Evolutionary conservation across 345 rosid species (phyloP).

Genomic region (Bruguiera sexangula): DNA sequence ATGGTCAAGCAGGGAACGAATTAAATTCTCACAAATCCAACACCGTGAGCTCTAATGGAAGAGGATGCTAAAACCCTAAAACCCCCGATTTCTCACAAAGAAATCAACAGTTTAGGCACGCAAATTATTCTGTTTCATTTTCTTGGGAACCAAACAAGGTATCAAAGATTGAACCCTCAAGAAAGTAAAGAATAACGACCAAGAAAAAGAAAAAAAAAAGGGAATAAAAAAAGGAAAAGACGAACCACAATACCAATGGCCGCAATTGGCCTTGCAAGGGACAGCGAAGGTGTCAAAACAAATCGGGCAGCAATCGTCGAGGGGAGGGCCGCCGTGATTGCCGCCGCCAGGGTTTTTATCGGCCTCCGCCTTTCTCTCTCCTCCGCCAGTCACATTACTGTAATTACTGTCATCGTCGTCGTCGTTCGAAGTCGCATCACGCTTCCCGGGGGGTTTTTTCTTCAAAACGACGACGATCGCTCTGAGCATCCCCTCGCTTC

Average conservation of each 20-base stretch:
- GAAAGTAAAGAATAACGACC: background rate
- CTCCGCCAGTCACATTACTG: constrained; percentile 13
- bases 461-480: background rate
- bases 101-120: no score
- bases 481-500: background rate
- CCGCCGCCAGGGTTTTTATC: constrained; percentile 20
- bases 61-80: no score
- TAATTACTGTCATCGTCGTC: background rate
- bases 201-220: background rate
- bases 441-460: background rate
- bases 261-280: constrained; percentile 73
- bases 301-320: constrained; percentile 80
- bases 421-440: no score
- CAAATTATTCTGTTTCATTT: no score
- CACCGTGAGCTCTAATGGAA: no score
- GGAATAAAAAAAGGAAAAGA: background rate
- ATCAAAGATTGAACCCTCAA: background rate
- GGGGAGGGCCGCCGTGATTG: constrained; percentile 42
- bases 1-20: no score
- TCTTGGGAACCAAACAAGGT: no score
- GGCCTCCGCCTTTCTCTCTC: constrained; percentile 10
- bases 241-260: constrained; percentile 95
- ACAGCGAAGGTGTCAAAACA: constrained; percentile 64
- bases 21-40: no score
- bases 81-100: no score